A percentile compares a stretch with the other conserved stretches of the same genome.
phyloP scores from a whole-genome alignment of 169 alveolate genomes.

The Plasmodium inui region DNA sequence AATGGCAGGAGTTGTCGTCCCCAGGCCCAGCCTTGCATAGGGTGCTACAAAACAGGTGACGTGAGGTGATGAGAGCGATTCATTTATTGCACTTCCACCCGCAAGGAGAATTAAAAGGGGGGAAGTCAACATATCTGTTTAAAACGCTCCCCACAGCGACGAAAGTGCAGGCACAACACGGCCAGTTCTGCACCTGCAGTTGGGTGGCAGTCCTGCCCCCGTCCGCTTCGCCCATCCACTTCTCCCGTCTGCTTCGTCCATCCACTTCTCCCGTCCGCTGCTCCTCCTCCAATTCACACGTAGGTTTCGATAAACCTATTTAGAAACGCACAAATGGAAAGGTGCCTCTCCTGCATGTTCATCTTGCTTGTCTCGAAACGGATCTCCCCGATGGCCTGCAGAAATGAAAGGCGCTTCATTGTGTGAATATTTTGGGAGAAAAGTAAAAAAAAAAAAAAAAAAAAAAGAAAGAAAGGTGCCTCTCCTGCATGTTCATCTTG shows the following conservation, averaged over 20 bases:
- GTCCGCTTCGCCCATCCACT: background rate
- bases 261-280: background rate
- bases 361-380: conserved; percentile 8
- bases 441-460: background rate
- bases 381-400: conserved; percentile 9
- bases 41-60: background rate
- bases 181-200: background rate
- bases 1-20: background rate
- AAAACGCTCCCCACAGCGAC: background rate
- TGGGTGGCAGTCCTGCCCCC: background rate
- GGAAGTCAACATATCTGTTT: background rate
- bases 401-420: background rate
- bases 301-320: conserved; percentile 30
- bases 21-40: background rate
- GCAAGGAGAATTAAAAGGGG: background rate
- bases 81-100: background rate
- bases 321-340: conserved; percentile 53
- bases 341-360: conserved; percentile 43
- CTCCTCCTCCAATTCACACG: background rate
- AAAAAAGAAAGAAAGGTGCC: conserved; percentile 30
- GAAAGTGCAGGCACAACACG: background rate
- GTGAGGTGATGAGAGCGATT: background rate
- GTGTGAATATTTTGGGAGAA: background rate
- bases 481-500: conserved; percentile 37
- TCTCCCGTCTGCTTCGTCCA: background rate